Conservation (phyloP, 1,284 basidiomycete species). For the Heliocybe sulcata region DNA sequence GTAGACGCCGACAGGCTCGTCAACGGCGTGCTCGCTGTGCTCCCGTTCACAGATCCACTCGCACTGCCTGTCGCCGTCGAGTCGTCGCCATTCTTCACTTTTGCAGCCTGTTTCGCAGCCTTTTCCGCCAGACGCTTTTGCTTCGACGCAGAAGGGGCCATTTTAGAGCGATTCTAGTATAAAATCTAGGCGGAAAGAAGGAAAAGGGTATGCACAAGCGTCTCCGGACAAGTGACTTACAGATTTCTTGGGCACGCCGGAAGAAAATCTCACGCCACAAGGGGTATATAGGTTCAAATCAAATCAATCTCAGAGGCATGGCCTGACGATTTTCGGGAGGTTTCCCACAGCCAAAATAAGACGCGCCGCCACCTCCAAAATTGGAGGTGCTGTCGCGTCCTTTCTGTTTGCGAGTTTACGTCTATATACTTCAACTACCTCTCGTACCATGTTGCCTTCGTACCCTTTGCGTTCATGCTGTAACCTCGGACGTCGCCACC, state of each 20-base stretch:
- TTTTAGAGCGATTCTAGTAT: slow-evolving; percentile 17
- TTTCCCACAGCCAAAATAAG: not conserved
- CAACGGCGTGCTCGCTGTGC: slow-evolving; percentile 65
- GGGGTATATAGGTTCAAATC: no score
- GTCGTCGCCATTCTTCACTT: slow-evolving; percentile 22
- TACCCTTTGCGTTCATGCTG: not conserved
- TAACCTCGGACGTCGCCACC: not conserved
- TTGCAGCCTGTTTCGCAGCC: slow-evolving; percentile 70
- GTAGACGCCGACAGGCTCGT: slow-evolving; percentile 71
- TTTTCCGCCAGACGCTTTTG: slow-evolving; percentile 88
- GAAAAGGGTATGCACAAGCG: not conserved
- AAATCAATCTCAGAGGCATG: no score
- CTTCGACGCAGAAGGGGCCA: slow-evolving; percentile 76
- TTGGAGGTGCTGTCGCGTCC: not conserved
- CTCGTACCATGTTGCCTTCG: not conserved
- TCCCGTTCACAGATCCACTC: slow-evolving; percentile 51
- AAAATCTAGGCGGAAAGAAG: not conserved
- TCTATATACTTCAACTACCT: not conserved
- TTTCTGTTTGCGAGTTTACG: not conserved
- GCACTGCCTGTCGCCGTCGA: slow-evolving; percentile 53
- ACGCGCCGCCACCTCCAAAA: not conserved
- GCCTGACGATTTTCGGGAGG: not conserved
- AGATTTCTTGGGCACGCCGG: not conserved
- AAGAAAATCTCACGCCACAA: not conserved
- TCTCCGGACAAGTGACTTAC: not conserved